Evolutionary conservation across 2,329 filamentous ascomycete species (phyloP), one percentile per base, ranked within the genome.

Genomic region (Lojkania enalia): DNA sequence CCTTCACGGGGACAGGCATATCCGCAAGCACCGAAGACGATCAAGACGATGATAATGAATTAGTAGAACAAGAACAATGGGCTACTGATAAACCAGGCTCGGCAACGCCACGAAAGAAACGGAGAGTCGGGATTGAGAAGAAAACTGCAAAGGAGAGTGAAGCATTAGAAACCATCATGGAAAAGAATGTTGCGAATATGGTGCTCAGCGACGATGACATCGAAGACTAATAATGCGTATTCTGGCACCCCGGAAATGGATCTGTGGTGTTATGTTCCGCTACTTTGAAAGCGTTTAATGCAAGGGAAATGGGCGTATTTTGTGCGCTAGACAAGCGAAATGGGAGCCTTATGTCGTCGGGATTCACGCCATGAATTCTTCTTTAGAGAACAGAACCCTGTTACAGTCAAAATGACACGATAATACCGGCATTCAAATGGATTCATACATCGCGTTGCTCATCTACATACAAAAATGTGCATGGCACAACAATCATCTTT

Each of bases 1-100:
- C 78, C 2, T 87, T 90, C 56, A 78, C 77, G 13, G 74, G 54
- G 2, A 48, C 47, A 5, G 49, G 51, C 3, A 44, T 42, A 4
- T 45, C 42, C 2, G 18, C 47, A 0, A 43, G 42, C 1, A 44
- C 40, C 2, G 58, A 51, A 2, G 59, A 66, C 13, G 61, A 64
- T 6, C 70, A 70, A 12, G 60, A 62, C 1, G 61, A 68, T 9
- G 66, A 67, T 4, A 60, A 66, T 7, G 70, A 68, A 1, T 40
- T 42, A 1, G 59, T 53, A 2, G 57, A 65, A 21, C 51, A 58
- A 19, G 71, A 74, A 43, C 64, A 68, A 33, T 75, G 74, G 74
- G 52, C 70, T 4, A 76, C 74, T 5, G 74, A 76, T 46, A 60
- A 60, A 39, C 70, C 73, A 13, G 54, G 48, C 29, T 39, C 56